Base-by-base conservation (phyloP, 1,284 basidiomycete genomes). In the Heterobasidion irregulare region DNA sequence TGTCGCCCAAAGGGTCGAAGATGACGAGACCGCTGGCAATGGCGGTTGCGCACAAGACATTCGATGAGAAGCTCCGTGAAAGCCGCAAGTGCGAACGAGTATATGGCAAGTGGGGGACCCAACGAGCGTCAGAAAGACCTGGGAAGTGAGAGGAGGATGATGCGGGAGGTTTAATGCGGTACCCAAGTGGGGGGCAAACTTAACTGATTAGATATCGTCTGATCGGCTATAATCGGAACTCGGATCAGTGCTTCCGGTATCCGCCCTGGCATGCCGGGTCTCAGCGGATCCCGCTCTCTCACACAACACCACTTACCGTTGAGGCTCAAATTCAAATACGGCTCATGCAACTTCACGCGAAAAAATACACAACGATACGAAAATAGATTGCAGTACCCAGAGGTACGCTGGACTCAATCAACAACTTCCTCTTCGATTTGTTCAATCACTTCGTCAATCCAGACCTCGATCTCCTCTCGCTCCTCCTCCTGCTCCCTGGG, bases 391-490 rank as follows among this genome's bases (percentile, higher is more conserved):
- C 10, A 8, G 10, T 41, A 41, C 38, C n/a, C 4, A 41, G 38
- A 12, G 5, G n/a, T n/a, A 12, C 38, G 41, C 41, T 44, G 41
- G 13, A 47, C 9, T 32, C 58, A 79, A 63, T 82, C 77, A 34
- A 79, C 73, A 45, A 90, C 71, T 61, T 86, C 82, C 72, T 95
- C 92, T 71, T 94, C 92, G 44, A 79, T 83, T 76, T 95, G 92
- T 65, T 95, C 92, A 63, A 96, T 81, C 54, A 94, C 82, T 70
- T 95, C 94, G 66, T 96, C 92, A 56, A 93, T 74, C 88, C 89
- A 91, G 55, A 94, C 88, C 69, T 93, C 90, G 59, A 94, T 91
- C 70, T 88, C 89, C 70, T 94, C 91, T 69, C 86, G 84, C 60
- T 77, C 83, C 64, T 84, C 80, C 51, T 84, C 78, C 50, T 77